These are phyloP conservation scores for Phytophthora pistaciae DNA, from an alignment of 352 stramenopile genomes.

Conservation along the genomic window DNA sequence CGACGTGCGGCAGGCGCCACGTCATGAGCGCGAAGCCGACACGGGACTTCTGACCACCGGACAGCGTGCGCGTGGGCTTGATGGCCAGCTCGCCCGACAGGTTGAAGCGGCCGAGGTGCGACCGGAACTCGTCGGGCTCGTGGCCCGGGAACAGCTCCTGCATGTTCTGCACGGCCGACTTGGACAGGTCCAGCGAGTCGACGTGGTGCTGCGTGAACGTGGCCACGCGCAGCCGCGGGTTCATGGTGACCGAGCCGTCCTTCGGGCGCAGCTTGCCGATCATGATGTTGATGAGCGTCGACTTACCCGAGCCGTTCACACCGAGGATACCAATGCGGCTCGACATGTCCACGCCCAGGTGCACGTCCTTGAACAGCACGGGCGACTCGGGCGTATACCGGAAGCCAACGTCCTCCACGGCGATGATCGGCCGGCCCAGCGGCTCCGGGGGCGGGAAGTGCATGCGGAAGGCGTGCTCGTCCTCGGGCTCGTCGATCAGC, in stretches of 20 bases:
- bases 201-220: conserved; percentile 98
- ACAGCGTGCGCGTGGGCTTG: conserved; percentile 95
- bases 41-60: conserved; percentile 95
- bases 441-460: conserved; percentile 95
- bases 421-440: conserved; percentile 95
- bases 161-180: conserved; percentile 92
- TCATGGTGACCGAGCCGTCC: conserved; percentile 89
- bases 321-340: conserved; percentile 95
- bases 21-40: conserved; percentile 96
- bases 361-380: conserved; percentile 88
- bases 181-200: conserved; percentile 94
- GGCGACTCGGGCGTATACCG: conserved; percentile 68
- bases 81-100: conserved; percentile 96
- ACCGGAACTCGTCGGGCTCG: conserved; percentile 91
- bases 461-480: conserved; percentile 96
- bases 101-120: conserved; percentile 96
- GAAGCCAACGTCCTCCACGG: conserved; percentile 92
- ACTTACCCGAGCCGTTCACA: conserved; percentile 95
- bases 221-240: conserved; percentile 93
- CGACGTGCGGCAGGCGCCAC: conserved; percentile 95
- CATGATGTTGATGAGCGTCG: conserved; percentile 97
- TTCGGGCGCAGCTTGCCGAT: conserved; percentile 93
- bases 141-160: conserved; percentile 91
- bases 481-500: conserved; percentile 92
- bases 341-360: conserved; percentile 97